Conservation (phyloP, 768 basidiomycete genomes). For the Exidia glandulosa region DNA sequence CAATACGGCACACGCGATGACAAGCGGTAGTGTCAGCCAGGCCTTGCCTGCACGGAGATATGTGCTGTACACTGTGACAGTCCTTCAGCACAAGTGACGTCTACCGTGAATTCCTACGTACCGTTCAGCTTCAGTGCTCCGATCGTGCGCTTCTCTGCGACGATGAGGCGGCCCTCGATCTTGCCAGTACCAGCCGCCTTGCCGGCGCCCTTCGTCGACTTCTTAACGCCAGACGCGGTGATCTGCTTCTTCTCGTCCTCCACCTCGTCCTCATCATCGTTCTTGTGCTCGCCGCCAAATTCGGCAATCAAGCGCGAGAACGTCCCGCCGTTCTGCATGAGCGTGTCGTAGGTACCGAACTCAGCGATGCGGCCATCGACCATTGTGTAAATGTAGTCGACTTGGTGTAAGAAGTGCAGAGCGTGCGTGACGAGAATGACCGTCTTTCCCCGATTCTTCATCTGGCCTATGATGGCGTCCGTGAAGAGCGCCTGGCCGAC, state of each 20-base stretch:
- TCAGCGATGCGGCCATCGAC: constrained; percentile 34
- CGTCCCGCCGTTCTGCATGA: constrained; percentile 37
- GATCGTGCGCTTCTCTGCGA: constrained; percentile 52
- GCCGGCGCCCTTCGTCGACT: constrained; percentile 23
- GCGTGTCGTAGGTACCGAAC: constrained; percentile 40
- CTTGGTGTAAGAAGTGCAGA: constrained; percentile 39
- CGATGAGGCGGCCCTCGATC: constrained; percentile 54
- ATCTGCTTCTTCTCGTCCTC: constrained; percentile 7
- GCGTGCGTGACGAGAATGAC: constrained; percentile 47
- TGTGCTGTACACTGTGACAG: constrained; percentile 41
- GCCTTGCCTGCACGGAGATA: constrained; percentile 50
- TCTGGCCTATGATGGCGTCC: constrained; percentile 44
- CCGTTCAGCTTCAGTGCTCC: constrained; percentile 46
- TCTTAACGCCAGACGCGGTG: constrained; percentile 9
- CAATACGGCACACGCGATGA: constrained; percentile 36
- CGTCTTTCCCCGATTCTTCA: constrained; percentile 35
- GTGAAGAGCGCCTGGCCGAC: constrained; percentile 61
- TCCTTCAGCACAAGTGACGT: background rate
- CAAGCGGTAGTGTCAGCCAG: constrained; percentile 36
- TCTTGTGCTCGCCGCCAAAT: constrained; percentile 39
- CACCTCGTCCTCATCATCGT: constrained; percentile 24
- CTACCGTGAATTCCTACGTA: constrained; percentile 12
- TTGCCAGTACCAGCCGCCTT: constrained; percentile 45
- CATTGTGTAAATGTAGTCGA: constrained; percentile 41
- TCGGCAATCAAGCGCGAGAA: constrained; percentile 50